Percentiles rank a stretch among this genome's conserved stretches.
Evolutionary conservation across 495 filamentous ascomycete genomes (phyloP).

Genomic region (Tricharina praecox): DNA sequence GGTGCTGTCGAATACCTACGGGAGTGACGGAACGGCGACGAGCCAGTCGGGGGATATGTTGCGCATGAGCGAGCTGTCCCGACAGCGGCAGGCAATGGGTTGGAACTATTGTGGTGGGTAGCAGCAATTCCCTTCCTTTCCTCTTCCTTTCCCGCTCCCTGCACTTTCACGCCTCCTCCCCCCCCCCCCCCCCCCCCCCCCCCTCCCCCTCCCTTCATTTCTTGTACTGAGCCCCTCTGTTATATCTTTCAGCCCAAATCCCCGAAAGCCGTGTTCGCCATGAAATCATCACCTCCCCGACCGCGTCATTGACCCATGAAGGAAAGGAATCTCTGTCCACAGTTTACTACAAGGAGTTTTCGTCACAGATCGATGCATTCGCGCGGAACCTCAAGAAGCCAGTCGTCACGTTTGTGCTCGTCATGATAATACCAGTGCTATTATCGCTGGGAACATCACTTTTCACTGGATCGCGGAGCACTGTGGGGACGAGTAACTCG

Average conservation of each 20-base stretch:
- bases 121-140: neutral
- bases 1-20: slow-evolving; percentile 1
- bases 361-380: slow-evolving; percentile 21
- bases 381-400: slow-evolving; percentile 22
- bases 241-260: slow-evolving; percentile 15
- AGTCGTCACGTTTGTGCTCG: slow-evolving; percentile 19
- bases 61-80: neutral
- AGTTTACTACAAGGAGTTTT: slow-evolving; percentile 24
- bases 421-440: slow-evolving; percentile 18
- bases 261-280: slow-evolving; percentile 9
- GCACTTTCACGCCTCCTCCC: neutral
- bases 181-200: neutral
- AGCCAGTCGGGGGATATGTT: slow-evolving; percentile 1
- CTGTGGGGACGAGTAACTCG: slow-evolving; percentile 6
- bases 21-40: slow-evolving; percentile 1
- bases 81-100: neutral
- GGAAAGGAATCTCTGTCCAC: slow-evolving; percentile 18
- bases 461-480: slow-evolving; percentile 5
- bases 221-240: slow-evolving; percentile 16
- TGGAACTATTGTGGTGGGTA: slow-evolving; percentile 1
- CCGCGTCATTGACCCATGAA: slow-evolving; percentile 1
- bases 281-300: neutral
- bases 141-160: neutral
- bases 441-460: slow-evolving; percentile 12
- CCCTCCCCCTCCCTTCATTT: neutral